Conservation (phyloP, 345 rosid species). For the Hevea brasiliensis region DNA sequence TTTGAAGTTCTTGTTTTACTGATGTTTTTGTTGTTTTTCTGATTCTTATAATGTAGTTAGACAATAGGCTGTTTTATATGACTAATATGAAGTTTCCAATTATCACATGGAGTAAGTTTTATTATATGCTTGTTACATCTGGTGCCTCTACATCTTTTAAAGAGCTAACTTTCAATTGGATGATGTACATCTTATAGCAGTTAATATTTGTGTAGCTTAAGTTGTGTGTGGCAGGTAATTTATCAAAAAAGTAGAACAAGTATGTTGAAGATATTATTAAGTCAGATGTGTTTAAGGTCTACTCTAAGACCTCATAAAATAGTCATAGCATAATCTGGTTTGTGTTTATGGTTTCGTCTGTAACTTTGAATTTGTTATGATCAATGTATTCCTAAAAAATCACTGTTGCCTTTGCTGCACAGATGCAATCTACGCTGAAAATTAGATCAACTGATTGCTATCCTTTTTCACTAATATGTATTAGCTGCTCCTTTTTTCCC, state of each 20-base stretch:
- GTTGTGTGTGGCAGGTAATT: neutral
- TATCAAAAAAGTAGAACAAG: neutral
- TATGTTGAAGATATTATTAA: neutral
- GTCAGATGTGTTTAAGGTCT: neutral
- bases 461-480: neutral
- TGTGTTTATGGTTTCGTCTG: neutral
- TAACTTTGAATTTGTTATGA: neutral
- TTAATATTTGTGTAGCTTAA: neutral
- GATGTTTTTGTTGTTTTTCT: neutral
- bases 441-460: neutral
- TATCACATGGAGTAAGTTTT: neutral
- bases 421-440: neutral
- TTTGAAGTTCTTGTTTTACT: neutral
- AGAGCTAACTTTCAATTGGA: neutral
- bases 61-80: neutral
- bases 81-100: conserved; percentile 1
- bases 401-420: neutral
- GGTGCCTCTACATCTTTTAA: neutral
- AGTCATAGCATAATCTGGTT: neutral
- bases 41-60: neutral
- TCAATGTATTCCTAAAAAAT: neutral
- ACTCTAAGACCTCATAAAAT: neutral
- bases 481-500: conserved; percentile 2
- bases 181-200: neutral
- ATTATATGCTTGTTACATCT: neutral